Percentiles rank a stretch among this genome's conserved stretches.
Conservation (phyloP, 179 eudicot genomes). For the Dionaea muscipula region DNA sequence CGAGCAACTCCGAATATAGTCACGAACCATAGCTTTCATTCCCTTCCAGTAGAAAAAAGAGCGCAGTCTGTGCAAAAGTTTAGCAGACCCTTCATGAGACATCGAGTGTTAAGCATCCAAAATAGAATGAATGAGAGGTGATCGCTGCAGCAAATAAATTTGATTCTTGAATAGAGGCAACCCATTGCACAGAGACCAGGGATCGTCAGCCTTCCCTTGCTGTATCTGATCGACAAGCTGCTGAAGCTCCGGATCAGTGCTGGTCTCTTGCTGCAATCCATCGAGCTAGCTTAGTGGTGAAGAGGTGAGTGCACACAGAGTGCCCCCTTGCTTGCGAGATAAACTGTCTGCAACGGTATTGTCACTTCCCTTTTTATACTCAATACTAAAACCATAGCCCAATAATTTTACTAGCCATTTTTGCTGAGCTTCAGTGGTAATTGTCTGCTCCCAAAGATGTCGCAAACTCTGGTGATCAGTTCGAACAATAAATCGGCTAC, state of each 20-base stretch:
- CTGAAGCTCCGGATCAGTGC: too few relatives aligned
- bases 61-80: not conserved
- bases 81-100: too few relatives aligned
- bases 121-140: too few relatives aligned
- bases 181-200: too few relatives aligned
- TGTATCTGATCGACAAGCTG: too few relatives aligned
- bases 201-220: too few relatives aligned
- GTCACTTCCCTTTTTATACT: conserved; percentile 1
- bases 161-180: too few relatives aligned
- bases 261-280: not conserved
- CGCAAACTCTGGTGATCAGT: conserved; percentile 4
- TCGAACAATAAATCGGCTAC: not conserved
- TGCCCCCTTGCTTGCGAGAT: not conserved
- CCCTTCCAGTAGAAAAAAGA: conserved; percentile 4
- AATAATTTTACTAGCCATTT: not conserved
- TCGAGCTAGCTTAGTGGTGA: not conserved
- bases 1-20: not conserved
- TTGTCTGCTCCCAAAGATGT: not conserved
- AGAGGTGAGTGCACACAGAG: not conserved
- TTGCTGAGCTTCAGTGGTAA: not conserved
- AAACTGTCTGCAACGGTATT: conserved; percentile 4
- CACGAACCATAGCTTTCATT: not conserved
- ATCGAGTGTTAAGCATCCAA: too few relatives aligned
- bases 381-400: not conserved
- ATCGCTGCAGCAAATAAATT: too few relatives aligned